These are phyloP conservation scores for Anthracocystis panici-leucophaei DNA, from an alignment of 1,284 basidiomycete species.

Conservation along the genomic window DNA sequence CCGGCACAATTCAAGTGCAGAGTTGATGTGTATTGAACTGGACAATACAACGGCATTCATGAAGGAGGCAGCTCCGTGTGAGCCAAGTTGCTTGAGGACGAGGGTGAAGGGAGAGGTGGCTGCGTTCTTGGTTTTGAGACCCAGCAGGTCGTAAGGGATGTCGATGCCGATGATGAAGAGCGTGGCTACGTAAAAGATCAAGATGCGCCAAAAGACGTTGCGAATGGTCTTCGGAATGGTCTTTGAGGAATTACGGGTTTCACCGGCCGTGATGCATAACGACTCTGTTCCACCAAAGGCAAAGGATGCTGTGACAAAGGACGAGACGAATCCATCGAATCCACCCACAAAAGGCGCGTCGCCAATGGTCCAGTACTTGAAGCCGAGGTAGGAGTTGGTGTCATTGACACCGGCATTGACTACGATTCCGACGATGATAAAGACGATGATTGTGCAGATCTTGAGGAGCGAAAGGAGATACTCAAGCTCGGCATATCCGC, in stretches of 20 bases:
- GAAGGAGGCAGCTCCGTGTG: slow-evolving; percentile 70
- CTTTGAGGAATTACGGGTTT: slow-evolving; percentile 53
- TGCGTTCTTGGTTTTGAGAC: slow-evolving; percentile 39
- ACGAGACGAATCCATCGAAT: slow-evolving; percentile 64
- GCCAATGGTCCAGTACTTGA: slow-evolving; percentile 66
- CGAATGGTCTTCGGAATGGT: slow-evolving; percentile 67
- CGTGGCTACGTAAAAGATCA: slow-evolving; percentile 72
- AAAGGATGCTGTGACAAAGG: slow-evolving; percentile 81
- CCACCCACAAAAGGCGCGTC: slow-evolving; percentile 72
- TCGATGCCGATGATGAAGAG: slow-evolving; percentile 76
- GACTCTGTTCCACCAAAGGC: slow-evolving; percentile 78
- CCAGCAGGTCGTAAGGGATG: slow-evolving; percentile 69
- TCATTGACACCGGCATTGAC: slow-evolving; percentile 54
- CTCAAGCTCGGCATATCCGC: slow-evolving; percentile 77
- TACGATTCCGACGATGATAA: slow-evolving; percentile 51
- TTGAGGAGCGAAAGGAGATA: slow-evolving; percentile 45
- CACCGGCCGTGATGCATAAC: slow-evolving; percentile 49
- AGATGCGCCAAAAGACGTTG: slow-evolving; percentile 77
- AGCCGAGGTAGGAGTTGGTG: slow-evolving; percentile 47
- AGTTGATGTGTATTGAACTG: too few relatives aligned
- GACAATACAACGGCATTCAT: slow-evolving; percentile 92
- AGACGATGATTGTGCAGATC: slow-evolving; percentile 40
- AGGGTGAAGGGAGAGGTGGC: slow-evolving; percentile 52
- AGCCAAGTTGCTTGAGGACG: slow-evolving; percentile 69
- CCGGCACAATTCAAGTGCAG: too few relatives aligned